Base-by-base conservation (phyloP, 2,329 filamentous ascomycete genomes). In the Fusarium liriodendri region DNA sequence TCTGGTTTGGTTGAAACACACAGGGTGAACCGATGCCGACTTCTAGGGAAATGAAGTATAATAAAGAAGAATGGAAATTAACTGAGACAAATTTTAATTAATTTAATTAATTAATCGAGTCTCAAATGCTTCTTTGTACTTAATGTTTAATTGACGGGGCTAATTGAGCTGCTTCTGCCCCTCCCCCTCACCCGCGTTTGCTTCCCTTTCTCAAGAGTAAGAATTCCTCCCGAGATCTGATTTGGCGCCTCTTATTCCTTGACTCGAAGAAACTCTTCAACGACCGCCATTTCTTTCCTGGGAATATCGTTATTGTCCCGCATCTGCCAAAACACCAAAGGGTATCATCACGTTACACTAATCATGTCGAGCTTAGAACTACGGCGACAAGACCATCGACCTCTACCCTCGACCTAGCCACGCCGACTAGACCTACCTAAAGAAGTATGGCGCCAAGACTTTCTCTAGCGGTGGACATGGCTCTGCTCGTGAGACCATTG, bases 401-500 rank as follows among this genome's bases (percentile, higher is more conserved):
- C 85, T 91, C 72, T 98, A 93, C 88, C 97, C 97, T 6, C 90
- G 97, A 61, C 97, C 96, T 38, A 95, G 92, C 81, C 97, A 98
- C 84, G 96, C 97, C 69, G 96, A 98, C 85, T 98, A 93, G 90
- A 98, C 97, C 70, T 98, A 98, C 85, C 88, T 98, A 70, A 94
- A 98, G 83, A 98, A 98, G 86, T 99, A 99, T 83, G 96, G 96
- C 66, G 92, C 97, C 77, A 97, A 97, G 87, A 95, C 97, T 40
- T 94, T 91, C 82, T 95, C 92, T 71, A 96, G 97, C 67, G 96
- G 97, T 77, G 96, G 97, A 63, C 90, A 97, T 72, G 95, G 93
- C 82, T 95, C 93, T 82, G 97, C 97, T n/a, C 89, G 96, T 74
- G 96, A 98, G 88, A 98, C 96, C 13, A 98, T 98, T 80, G 95